Evolutionary conservation across 352 stramenopile species (phyloP).

Genomic region (Phytophthora uliginosa): DNA sequence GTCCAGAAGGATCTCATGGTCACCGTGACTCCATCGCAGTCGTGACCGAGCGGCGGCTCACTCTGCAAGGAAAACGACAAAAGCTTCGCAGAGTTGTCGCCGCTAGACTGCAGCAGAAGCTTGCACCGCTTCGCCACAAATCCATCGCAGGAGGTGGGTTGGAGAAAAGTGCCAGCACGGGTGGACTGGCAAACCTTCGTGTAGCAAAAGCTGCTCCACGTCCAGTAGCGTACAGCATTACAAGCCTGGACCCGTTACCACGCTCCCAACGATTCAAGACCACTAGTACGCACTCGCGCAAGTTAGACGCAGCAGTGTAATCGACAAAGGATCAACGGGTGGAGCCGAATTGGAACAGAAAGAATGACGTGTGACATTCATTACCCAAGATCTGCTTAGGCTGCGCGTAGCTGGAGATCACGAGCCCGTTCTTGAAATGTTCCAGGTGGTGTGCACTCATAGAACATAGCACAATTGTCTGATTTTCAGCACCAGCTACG

Average conservation of each 20-base stretch:
- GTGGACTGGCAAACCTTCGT: constrained; percentile 28
- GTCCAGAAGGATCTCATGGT: background rate
- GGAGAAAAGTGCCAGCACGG: constrained; percentile 28
- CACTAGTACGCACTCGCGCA: background rate
- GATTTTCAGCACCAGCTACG: background rate
- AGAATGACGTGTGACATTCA: background rate
- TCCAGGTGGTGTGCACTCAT: background rate
- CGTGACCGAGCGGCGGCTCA: constrained; percentile 27
- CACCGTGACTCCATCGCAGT: constrained; percentile 13
- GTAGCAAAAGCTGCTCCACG: constrained; percentile 41
- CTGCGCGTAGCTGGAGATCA: no score
- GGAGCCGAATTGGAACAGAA: background rate
- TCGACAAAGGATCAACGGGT: constrained; percentile 8
- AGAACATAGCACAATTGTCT: background rate
- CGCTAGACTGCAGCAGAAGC: constrained; percentile 34
- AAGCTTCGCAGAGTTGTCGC: constrained; percentile 34
- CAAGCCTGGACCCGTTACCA: constrained; percentile 43
- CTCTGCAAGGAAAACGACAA: constrained; percentile 31
- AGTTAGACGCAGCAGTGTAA: constrained; percentile 1
- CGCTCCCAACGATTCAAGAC: constrained; percentile 30
- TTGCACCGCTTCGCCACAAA: constrained; percentile 42
- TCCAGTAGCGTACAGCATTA: constrained; percentile 62
- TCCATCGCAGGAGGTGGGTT: constrained; percentile 13
- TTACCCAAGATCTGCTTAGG: no score
- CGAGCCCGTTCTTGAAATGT: background rate